Base-by-base conservation (phyloP, 257 asterid genomes). In the Solanum paucissectum region DNA sequence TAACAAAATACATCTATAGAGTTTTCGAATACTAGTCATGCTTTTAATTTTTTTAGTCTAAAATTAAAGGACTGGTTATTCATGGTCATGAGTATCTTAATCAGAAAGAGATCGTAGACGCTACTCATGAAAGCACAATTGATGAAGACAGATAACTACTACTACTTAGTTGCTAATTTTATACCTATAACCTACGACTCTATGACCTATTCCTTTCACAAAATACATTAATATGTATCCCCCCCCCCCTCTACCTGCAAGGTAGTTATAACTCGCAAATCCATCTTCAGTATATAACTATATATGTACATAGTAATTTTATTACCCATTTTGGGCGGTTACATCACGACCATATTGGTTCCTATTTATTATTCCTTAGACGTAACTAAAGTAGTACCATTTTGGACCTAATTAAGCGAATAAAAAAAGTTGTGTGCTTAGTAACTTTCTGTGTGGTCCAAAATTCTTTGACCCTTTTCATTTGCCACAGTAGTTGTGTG, bases 381-480 rank as follows among this genome's bases (percentile, higher is more conserved):
- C 9, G 82, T 18, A 73, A 4, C 82, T 73, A 29, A 29, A 29
- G 29, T 29, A 2, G 2, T 74, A 36, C 49, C 9, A 74, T 9
- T 34, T 74, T 74, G 52, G 82, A 36, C 82, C 32, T 37, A 36
- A 7, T n/a, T n/a, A n/a, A n/a, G 52, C 10, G 82, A 74, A 74
- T 74, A 20, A 74, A 34, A 73, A 74, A 36, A 3, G 82, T 74
- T 36, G 23, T 9, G 46, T 36, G 46, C 82, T 74, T 74, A 36
- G 12, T 29, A 21, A 20, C 32, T 36, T 74, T 74, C 64, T n/a
- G n/a, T 79, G 5, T 44, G 25, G 66, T 79, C 84, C 44, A 77
- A 14, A 42, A 42, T 77, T 76, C 83, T n/a, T 77, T 42, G n/a
- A 11, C 84, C 64, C 38, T 79, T 79, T 79, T 25, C 83, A 42